Conservation (phyloP, 2,329 filamentous ascomycete species). For the Ceratocystis variospora region DNA sequence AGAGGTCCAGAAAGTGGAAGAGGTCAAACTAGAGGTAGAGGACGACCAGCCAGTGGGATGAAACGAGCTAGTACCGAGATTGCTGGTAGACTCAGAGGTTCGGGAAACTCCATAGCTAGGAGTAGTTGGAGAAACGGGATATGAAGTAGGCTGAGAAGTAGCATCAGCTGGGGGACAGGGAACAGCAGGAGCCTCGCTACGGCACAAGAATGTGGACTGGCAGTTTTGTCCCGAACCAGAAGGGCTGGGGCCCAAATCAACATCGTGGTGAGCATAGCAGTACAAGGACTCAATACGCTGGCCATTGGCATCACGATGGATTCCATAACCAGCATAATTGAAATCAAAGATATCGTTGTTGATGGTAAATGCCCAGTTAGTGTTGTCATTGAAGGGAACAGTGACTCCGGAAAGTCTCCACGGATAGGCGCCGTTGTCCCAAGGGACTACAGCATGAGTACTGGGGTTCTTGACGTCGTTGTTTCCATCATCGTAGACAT, state of each 20-base stretch:
- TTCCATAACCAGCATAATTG: conserved; percentile 12
- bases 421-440: conserved; percentile 7
- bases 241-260: conserved; percentile 1
- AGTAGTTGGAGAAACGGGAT: conserved; percentile 6
- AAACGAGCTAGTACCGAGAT: neutral
- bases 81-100: neutral
- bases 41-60: neutral
- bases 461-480: neutral
- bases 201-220: conserved; percentile 12
- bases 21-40: neutral
- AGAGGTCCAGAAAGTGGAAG: conserved; percentile 3
- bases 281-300: conserved; percentile 10
- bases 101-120: neutral
- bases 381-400: conserved; percentile 9
- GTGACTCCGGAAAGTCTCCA: conserved; percentile 11
- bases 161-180: conserved; percentile 2
- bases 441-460: neutral
- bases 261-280: conserved; percentile 1
- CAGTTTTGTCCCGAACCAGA: neutral
- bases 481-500: conserved; percentile 6
- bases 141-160: neutral
- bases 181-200: conserved; percentile 3
- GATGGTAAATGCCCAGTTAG: conserved; percentile 12
- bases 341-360: conserved; percentile 10
- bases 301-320: conserved; percentile 3